Evolutionary conservation across 1,284 basidiomycete species (phyloP).

Genomic region (Apiotrichum brassicae): DNA sequence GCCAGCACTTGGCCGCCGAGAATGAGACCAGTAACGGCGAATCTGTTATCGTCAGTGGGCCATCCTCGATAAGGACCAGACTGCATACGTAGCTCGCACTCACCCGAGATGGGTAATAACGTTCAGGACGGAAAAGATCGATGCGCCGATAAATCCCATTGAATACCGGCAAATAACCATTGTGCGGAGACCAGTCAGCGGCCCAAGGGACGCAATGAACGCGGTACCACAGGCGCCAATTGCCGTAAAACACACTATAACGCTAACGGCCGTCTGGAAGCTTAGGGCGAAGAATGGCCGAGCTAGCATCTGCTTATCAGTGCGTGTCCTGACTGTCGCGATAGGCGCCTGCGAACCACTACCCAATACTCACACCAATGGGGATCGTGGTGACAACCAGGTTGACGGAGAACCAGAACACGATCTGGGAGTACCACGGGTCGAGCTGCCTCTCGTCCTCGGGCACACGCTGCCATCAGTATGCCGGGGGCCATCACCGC

Average conservation of each 20-base stretch:
- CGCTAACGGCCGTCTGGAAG: constrained; percentile 46
- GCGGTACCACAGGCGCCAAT: constrained; percentile 47
- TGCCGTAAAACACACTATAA: constrained; percentile 42
- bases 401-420: constrained; percentile 34
- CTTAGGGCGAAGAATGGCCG: constrained; percentile 54
- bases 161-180: constrained; percentile 52
- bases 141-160: constrained; percentile 56
- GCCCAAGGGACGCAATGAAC: constrained; percentile 58
- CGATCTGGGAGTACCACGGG: constrained; percentile 23
- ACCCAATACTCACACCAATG: constrained; percentile 47
- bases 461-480: constrained; percentile 22
- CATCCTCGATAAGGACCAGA: not conserved
- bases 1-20: constrained; percentile 48
- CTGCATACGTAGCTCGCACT: not conserved
- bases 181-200: constrained; percentile 57
- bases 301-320: constrained; percentile 47
- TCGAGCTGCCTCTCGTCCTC: constrained; percentile 22
- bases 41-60: constrained; percentile 10
- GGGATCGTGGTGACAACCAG: constrained; percentile 55
- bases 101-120: constrained; percentile 52
- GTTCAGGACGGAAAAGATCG: constrained; percentile 56
- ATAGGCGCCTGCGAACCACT: not conserved
- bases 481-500: not conserved
- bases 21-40: constrained; percentile 39
- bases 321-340: not conserved